phyloP scores from a whole-genome alignment of 257 asterid species.

The Sherardia arvensis region DNA sequence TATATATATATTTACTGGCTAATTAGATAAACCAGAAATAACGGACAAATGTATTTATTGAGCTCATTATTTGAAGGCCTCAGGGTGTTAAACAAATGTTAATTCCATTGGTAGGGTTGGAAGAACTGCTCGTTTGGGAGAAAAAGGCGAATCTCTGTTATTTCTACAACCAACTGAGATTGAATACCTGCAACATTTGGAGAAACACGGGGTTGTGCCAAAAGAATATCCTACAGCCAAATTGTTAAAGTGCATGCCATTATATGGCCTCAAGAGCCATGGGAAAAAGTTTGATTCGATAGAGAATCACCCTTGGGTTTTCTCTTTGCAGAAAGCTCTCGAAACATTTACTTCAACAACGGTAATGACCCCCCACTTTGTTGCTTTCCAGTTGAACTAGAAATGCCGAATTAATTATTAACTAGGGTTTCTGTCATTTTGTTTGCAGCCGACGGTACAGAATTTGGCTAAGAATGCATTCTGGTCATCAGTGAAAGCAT shows the following conservation, averaged over 20 bases:
- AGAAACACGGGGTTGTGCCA: slow-evolving; percentile 65
- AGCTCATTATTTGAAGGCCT: neutral
- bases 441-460: slow-evolving; percentile 43
- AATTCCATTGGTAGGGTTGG: slow-evolving; percentile 61
- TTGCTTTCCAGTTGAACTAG: neutral
- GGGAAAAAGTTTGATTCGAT: slow-evolving; percentile 47
- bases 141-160: slow-evolving; percentile 67
- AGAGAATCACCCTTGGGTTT: slow-evolving; percentile 82
- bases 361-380: slow-evolving; percentile 35
- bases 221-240: slow-evolving; percentile 73
- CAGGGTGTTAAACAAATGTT: neutral
- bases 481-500: slow-evolving; percentile 85
- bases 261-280: slow-evolving; percentile 31
- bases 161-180: slow-evolving; percentile 75
- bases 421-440: slow-evolving; percentile 4
- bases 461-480: slow-evolving; percentile 68
- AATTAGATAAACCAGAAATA: neutral
- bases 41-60: neutral
- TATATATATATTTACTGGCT: neutral
- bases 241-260: slow-evolving; percentile 50
- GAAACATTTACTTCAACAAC: slow-evolving; percentile 52
- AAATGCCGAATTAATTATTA: neutral
- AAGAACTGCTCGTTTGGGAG: slow-evolving; percentile 95
- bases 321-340: slow-evolving; percentile 67
- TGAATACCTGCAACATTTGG: slow-evolving; percentile 70